Percentiles rank a stretch among this genome's conserved stretches.
These are phyloP conservation scores for Ettlia oleoabundans DNA, from an alignment of 139 green algal genomes.

Conservation along the genomic window DNA sequence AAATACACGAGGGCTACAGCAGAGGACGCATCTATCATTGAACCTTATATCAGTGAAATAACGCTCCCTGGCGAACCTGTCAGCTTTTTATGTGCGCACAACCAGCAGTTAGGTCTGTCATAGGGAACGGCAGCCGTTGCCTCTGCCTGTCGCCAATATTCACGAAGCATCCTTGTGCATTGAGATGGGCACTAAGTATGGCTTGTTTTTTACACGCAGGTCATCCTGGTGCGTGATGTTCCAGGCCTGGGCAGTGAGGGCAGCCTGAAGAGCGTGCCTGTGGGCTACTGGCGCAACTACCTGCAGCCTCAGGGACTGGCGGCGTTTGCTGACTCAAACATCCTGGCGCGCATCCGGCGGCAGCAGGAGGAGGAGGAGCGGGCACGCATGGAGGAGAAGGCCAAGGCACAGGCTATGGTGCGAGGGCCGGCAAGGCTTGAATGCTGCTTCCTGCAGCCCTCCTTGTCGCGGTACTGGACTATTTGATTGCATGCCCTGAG, in stretches of 20 bases:
- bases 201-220: slow-evolving; percentile 38
- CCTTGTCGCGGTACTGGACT: no score
- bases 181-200: no score
- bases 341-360: slow-evolving; percentile 64
- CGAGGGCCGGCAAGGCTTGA: neutral
- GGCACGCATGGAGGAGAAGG: slow-evolving; percentile 66
- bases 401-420: slow-evolving; percentile 62
- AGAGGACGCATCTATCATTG: no score
- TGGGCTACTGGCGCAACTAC: slow-evolving; percentile 93
- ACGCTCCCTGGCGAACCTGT: no score
- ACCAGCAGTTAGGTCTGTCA: neutral
- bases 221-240: slow-evolving; percentile 66
- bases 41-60: no score
- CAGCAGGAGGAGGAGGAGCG: slow-evolving; percentile 46
- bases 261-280: slow-evolving; percentile 76
- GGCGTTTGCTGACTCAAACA: slow-evolving; percentile 67
- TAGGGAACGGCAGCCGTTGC: neutral
- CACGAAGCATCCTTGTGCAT: no score
- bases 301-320: slow-evolving; percentile 72
- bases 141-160: no score
- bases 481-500: no score
- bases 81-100: no score
- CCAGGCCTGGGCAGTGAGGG: slow-evolving; percentile 69
- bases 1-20: no score
- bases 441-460: neutral